Conservation (phyloP, 1,284 basidiomycete species). For the Ustilago shanxiensis region DNA sequence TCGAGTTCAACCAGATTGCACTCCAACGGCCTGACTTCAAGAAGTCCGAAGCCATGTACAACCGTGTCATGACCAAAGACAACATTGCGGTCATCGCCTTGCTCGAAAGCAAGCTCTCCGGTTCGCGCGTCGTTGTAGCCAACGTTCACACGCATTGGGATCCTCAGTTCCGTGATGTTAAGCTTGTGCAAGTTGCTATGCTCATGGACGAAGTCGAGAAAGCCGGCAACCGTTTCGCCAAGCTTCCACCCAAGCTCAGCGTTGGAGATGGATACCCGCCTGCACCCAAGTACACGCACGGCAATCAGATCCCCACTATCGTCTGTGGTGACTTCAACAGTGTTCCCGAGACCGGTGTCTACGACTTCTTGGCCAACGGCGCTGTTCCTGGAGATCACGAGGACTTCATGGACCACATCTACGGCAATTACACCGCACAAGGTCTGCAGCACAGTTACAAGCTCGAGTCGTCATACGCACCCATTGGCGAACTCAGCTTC, state of each 20-base stretch:
- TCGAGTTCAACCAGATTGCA: conserved; percentile 94
- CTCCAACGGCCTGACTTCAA: conserved; percentile 95
- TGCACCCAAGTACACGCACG: conserved; percentile 80
- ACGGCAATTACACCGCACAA: conserved; percentile 91
- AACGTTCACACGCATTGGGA: conserved; percentile 97
- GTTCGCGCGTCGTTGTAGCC: conserved; percentile 86
- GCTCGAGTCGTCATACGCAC: conserved; percentile 83
- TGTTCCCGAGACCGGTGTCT: conserved; percentile 86
- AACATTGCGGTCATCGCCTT: conserved; percentile 90
- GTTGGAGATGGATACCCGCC: conserved; percentile 69
- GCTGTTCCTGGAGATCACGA: conserved; percentile 78
- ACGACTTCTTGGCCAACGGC: conserved; percentile 88
- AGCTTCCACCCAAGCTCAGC: conserved; percentile 79
- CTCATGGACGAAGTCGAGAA: conserved; percentile 93
- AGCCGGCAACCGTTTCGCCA: conserved; percentile 85
- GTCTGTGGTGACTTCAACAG: conserved; percentile 97
- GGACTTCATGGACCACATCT: conserved; percentile 92
- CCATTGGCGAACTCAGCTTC: conserved; percentile 75
- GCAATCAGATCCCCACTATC: conserved; percentile 89
- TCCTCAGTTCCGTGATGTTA: conserved; percentile 92
- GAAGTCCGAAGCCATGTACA: conserved; percentile 99
- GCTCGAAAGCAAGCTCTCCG: conserved; percentile 87
- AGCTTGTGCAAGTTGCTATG: conserved; percentile 93
- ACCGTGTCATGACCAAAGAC: conserved; percentile 95
- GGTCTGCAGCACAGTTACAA: conserved; percentile 84